phyloP scores from a whole-genome alignment of 2,329 filamentous ascomycete species.

The Verticillium albo-atrum region DNA sequence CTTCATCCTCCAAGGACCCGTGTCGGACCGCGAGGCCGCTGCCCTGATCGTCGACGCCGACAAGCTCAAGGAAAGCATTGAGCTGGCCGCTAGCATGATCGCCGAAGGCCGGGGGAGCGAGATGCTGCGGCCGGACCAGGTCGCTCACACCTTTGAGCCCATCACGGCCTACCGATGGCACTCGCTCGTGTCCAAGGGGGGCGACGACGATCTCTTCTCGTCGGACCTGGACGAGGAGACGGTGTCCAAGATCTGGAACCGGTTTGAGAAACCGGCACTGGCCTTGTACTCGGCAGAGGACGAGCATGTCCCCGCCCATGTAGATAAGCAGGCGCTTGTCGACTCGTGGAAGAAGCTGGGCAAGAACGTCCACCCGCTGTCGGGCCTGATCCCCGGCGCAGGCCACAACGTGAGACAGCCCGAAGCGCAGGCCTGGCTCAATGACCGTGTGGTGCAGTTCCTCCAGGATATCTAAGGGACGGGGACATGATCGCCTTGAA shows the following conservation, averaged over 20 bases:
- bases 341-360: slow-evolving; percentile 49
- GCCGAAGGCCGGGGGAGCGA: slow-evolving; percentile 49
- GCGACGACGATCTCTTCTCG: slow-evolving; percentile 87
- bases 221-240: slow-evolving; percentile 60
- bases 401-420: slow-evolving; percentile 44
- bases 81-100: slow-evolving; percentile 50
- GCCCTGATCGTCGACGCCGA: slow-evolving; percentile 37
- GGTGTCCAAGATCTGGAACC: slow-evolving; percentile 61
- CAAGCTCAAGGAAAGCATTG: slow-evolving; percentile 38
- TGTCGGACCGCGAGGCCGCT: slow-evolving; percentile 70
- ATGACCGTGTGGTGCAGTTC: slow-evolving; percentile 41
- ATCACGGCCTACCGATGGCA: slow-evolving; percentile 50
- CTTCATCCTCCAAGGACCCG: slow-evolving; percentile 74
- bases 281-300: slow-evolving; percentile 64
- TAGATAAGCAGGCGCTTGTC: slow-evolving; percentile 57
- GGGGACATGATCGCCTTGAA: not conserved
- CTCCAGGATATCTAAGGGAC: slow-evolving; percentile 20
- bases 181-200: slow-evolving; percentile 46
- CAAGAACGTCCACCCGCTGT: slow-evolving; percentile 42
- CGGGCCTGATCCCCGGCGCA: slow-evolving; percentile 48
- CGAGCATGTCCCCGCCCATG: slow-evolving; percentile 53
- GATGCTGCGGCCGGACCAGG: slow-evolving; percentile 30
- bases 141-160: slow-evolving; percentile 20
- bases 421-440: slow-evolving; percentile 45
- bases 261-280: slow-evolving; percentile 54